Percentiles rank a stretch among this genome's conserved stretches.
Evolutionary conservation across 768 basidiomycete species (phyloP).

Genomic region (Mycena rosella): DNA sequence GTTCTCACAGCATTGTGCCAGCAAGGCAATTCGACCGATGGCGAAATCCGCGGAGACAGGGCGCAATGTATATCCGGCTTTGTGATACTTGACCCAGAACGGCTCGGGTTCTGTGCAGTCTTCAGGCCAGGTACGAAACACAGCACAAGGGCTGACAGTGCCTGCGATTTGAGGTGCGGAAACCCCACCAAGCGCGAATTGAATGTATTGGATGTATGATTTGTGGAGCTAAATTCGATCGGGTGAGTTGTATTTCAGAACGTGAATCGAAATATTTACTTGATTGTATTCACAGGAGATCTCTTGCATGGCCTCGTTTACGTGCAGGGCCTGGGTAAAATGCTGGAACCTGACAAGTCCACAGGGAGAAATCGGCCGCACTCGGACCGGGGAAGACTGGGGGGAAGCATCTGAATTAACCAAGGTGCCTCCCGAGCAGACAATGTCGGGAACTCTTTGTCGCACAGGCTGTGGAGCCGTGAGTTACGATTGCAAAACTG

Average conservation of each 20-base stretch:
- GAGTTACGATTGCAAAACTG: too few relatives aligned
- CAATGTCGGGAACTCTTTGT: too few relatives aligned
- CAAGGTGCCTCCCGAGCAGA: too few relatives aligned
- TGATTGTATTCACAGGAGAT: conserved; percentile 7
- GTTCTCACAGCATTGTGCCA: background rate
- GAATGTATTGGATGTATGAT: background rate
- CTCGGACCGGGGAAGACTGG: background rate
- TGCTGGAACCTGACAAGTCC: conserved; percentile 6
- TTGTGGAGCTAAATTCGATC: background rate
- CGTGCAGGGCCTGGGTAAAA: background rate
- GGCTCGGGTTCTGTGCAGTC: background rate
- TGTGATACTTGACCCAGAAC: too few relatives aligned
- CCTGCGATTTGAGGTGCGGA: background rate
- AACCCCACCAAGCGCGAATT: background rate
- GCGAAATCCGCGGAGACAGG: background rate
- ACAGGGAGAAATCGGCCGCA: background rate
- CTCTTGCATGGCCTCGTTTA: background rate
- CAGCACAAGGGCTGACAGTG: background rate
- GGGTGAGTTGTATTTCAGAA: background rate
- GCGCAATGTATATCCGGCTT: background rate
- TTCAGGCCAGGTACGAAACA: conserved; percentile 1
- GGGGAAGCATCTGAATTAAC: background rate
- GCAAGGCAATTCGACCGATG: background rate
- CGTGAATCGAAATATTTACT: background rate
- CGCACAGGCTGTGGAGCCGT: too few relatives aligned